Conservation (phyloP, 805 yeast species). For the Wickerhamomyces chambardii region DNA sequence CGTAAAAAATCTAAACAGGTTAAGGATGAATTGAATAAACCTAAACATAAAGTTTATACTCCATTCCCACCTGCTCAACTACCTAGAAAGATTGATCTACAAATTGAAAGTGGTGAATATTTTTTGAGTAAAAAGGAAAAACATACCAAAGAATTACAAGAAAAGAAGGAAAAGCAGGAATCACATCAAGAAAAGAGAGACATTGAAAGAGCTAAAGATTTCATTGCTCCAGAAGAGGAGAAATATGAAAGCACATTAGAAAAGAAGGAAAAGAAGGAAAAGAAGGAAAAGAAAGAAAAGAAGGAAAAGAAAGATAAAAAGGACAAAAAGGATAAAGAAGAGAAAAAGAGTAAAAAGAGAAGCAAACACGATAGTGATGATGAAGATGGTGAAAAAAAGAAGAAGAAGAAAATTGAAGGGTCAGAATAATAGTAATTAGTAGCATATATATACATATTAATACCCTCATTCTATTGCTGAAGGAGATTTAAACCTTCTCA, state of each 20-base stretch:
- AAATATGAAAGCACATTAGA: constrained; percentile 34
- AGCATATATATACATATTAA: too few species aligned
- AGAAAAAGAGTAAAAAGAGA: too few species aligned
- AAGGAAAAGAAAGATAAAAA: constrained; percentile 18
- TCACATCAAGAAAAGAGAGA: constrained; percentile 58
- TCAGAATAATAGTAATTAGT: too few species aligned
- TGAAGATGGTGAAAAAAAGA: too few species aligned
- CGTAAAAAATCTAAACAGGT: constrained; percentile 77
- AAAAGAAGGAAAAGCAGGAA: constrained; percentile 72
- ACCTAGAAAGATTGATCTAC: constrained; percentile 95
- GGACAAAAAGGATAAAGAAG: too few species aligned
- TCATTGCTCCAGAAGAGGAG: constrained; percentile 78
- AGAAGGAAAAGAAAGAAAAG: constrained; percentile 16
- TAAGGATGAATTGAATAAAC: constrained; percentile 36
- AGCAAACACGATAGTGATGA: too few species aligned
- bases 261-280: constrained; percentile 19
- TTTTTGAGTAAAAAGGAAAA: constrained; percentile 85
- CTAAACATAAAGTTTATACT: constrained; percentile 70
- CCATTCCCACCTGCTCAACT: constrained; percentile 98
- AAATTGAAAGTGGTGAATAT: constrained; percentile 97
- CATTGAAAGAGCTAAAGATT: constrained; percentile 67
- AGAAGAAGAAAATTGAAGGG: too few species aligned
- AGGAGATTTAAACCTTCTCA: too few species aligned
- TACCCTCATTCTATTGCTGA: too few species aligned
- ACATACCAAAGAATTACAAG: constrained; percentile 58